These are phyloP conservation scores for Beauveria caledonica DNA, from an alignment of 2,329 filamentous ascomycete species.

Conservation along the genomic window DNA sequence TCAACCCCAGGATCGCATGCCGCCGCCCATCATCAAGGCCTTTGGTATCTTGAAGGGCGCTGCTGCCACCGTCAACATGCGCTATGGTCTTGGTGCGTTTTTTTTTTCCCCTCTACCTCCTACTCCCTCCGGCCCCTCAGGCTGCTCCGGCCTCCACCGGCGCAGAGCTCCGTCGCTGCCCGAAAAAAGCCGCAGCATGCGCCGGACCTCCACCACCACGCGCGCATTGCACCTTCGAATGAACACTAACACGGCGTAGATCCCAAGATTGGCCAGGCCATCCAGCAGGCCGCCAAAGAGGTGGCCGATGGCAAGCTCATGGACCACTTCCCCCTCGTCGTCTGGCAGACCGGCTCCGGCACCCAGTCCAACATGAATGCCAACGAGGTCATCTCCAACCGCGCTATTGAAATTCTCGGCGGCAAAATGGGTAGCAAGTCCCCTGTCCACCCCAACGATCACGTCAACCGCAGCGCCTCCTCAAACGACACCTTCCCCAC, in stretches of 20 bases:
- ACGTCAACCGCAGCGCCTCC: constrained; percentile 98
- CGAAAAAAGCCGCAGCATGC: constrained; percentile 7
- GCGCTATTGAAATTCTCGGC: constrained; percentile 94
- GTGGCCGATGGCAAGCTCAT: constrained; percentile 88
- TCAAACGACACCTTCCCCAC: constrained; percentile 99
- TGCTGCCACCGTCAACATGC: constrained; percentile 91
- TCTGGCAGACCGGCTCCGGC: constrained; percentile 98
- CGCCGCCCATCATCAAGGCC: constrained; percentile 79
- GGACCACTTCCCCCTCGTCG: constrained; percentile 96
- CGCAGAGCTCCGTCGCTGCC: neutral
- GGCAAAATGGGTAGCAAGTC: constrained; percentile 94
- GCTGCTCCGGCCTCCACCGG: neutral
- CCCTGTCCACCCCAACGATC: constrained; percentile 98
- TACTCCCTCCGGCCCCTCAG: neutral
- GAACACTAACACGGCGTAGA: constrained; percentile 41
- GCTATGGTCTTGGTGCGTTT: constrained; percentile 66
- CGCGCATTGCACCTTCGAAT: no score
- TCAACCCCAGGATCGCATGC: constrained; percentile 98
- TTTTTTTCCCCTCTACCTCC: neutral
- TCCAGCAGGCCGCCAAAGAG: constrained; percentile 88
- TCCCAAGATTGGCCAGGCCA: constrained; percentile 82
- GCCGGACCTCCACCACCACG: neutral
- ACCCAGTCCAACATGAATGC: constrained; percentile 99
- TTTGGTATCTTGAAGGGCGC: constrained; percentile 98
- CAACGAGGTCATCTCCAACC: constrained; percentile 99